These are phyloP conservation scores for Misopates orontium DNA, from an alignment of 257 asterid genomes.

Conservation along the genomic window DNA sequence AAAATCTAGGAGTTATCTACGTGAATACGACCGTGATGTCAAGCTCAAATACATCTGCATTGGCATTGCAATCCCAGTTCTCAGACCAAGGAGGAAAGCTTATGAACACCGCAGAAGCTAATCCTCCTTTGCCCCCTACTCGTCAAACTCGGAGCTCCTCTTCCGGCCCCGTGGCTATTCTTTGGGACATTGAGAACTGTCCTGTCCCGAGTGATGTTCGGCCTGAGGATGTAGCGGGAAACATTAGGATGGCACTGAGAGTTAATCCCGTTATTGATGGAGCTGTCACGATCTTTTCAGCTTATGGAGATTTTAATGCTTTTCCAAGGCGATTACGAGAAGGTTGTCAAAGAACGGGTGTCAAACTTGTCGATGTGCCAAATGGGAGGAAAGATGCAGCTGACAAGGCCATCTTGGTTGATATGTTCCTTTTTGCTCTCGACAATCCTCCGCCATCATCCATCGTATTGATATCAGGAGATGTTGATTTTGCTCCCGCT, in stretches of 20 bases:
- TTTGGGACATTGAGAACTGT: slow-evolving; percentile 99
- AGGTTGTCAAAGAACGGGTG: slow-evolving; percentile 96
- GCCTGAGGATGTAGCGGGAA: slow-evolving; percentile 88
- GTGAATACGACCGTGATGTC: slow-evolving; percentile 36
- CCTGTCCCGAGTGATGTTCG: slow-evolving; percentile 86
- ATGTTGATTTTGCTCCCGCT: slow-evolving; percentile 93
- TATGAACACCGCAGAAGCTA: slow-evolving; percentile 33
- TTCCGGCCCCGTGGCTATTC: slow-evolving; percentile 70
- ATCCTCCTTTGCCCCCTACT: slow-evolving; percentile 19
- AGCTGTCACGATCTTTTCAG: slow-evolving; percentile 76
- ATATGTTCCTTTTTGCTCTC: slow-evolving; percentile 94
- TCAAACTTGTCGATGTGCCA: slow-evolving; percentile 84
- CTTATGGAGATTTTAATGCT: slow-evolving; percentile 82
- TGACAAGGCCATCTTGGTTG: slow-evolving; percentile 90
- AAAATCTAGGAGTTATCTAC: slow-evolving; percentile 22
- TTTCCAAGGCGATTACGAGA: slow-evolving; percentile 85
- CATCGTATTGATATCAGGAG: slow-evolving; percentile 92
- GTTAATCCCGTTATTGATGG: slow-evolving; percentile 75
- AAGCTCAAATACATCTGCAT: slow-evolving; percentile 35
- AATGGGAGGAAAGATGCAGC: slow-evolving; percentile 95
- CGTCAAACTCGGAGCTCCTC: slow-evolving; percentile 38
- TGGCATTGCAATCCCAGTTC: slow-evolving; percentile 34
- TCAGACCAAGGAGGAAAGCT: slow-evolving; percentile 36
- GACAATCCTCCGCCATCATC: slow-evolving; percentile 92
- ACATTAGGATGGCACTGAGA: slow-evolving; percentile 77